Evolutionary conservation across 208 protist species (phyloP), one percentile per base, ranked within the genome.

Genomic region (Crithidia sp.): DNA sequence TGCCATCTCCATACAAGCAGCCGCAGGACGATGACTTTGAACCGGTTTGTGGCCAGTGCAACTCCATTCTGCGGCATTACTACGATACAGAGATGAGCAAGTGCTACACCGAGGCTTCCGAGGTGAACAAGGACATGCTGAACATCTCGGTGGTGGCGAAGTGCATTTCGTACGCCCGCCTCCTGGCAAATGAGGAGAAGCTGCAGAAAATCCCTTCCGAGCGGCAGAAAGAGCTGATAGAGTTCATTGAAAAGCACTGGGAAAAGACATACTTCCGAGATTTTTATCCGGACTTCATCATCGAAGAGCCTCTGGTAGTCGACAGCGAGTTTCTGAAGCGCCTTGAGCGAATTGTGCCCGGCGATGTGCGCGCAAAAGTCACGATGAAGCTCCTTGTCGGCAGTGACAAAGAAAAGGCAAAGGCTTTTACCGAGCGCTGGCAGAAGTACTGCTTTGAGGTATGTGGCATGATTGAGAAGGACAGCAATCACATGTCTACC

Each of bases 41-140:
- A 14, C 84, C 78, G 9, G 28, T 88, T 4, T 88, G 84, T 53
- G 6, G 36, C 2, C 77, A 83, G 39, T 88, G 84, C 65, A 81
- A 76, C 58, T 76, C 76, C 36, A 17, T 75, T 28, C 36, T 86
- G 39, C 53, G 57, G 43, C 57, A 62, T 17, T 72, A 66, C 39
- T 81, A 78, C 53, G 77, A 85, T 40, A 53, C 69, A 4, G 72
- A 80, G 39, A 81, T 85, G 73, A 72, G 69, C 37, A 65, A 54
- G 5, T 70, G 77, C 19, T 77, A 84, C 70, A 19, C 52, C 0
- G 66, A 81, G 47, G 78, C 82, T 7, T 56, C 73, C 14, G 4
- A 39, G 28, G 5, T n/a, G 2, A 49, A 71, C 10, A 52, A 56
- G 4, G 49, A 16, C 2, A 37, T 45, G 16, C 41, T 71, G 16